Evolutionary conservation across 2,329 filamentous ascomycete genomes (phyloP).

Genomic region (Zymoseptoria ardabiliae): DNA sequence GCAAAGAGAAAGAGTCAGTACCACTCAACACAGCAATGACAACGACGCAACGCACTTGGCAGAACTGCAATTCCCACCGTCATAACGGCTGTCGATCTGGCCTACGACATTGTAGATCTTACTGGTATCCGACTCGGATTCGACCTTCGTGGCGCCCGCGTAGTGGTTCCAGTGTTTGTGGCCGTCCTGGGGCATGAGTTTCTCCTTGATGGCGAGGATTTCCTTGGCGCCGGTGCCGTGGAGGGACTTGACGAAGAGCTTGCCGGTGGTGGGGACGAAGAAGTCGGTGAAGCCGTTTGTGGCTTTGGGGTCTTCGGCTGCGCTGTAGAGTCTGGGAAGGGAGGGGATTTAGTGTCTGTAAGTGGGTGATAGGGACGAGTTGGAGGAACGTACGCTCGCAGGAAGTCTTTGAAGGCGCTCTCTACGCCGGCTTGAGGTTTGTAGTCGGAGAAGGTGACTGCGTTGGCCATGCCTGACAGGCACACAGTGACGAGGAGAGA

Average conservation of each 20-base stretch:
- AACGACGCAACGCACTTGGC: slow-evolving; percentile 7
- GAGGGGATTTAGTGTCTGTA: background rate
- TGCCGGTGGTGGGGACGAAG: slow-evolving; percentile 6
- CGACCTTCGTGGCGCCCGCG: slow-evolving; percentile 8
- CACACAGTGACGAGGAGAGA: background rate
- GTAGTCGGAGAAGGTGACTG: slow-evolving; percentile 6
- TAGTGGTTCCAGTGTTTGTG: slow-evolving; percentile 13
- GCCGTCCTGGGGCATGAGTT: slow-evolving; percentile 6
- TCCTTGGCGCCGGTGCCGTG: slow-evolving; percentile 6
- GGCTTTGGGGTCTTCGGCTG: slow-evolving; percentile 7
- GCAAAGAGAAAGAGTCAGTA: background rate
- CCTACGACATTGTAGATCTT: slow-evolving; percentile 10
- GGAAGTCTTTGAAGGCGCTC: slow-evolving; percentile 3
- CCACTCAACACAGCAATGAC: background rate
- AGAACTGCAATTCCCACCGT: slow-evolving; percentile 8
- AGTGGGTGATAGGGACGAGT: background rate
- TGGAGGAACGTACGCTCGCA: slow-evolving; percentile 3
- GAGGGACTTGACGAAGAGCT: slow-evolving; percentile 7
- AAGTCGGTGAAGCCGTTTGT: slow-evolving; percentile 11
- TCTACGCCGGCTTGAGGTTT: slow-evolving; percentile 7
- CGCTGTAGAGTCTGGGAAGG: slow-evolving; percentile 3
- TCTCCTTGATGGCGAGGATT: slow-evolving; percentile 8
- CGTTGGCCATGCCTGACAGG: slow-evolving; percentile 3
- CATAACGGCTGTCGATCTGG: slow-evolving; percentile 8
- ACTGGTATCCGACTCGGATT: slow-evolving; percentile 1